These are phyloP conservation scores for Exsudoporus frostii DNA, from an alignment of 768 basidiomycete genomes.

Conservation along the genomic window DNA sequence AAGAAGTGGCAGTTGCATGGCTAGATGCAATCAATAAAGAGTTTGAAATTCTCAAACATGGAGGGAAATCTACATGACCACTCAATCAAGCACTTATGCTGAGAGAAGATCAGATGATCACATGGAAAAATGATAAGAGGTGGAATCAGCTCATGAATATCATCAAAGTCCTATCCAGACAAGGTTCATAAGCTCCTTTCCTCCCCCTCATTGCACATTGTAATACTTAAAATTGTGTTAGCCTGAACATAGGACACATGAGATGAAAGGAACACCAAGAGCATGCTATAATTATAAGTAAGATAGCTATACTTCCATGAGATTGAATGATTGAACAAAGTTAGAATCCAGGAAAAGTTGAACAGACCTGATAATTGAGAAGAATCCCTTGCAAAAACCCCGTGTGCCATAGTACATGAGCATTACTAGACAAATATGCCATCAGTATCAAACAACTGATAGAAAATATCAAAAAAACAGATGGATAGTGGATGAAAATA, in stretches of 20 bases:
- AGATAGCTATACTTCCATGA: slow-evolving; percentile 2
- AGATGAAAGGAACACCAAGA: not conserved
- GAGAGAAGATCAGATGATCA: slow-evolving; percentile 47
- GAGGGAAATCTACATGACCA: slow-evolving; percentile 29
- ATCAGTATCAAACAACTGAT: not conserved
- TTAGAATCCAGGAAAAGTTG: not conserved
- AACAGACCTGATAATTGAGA: not conserved
- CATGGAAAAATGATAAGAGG: slow-evolving; percentile 51
- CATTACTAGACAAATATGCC: not conserved
- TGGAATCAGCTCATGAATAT: slow-evolving; percentile 52
- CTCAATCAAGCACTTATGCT: slow-evolving; percentile 47
- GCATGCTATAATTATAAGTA: slow-evolving; percentile 5
- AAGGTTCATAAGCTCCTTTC: slow-evolving; percentile 5
- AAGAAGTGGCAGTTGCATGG: slow-evolving; percentile 52
- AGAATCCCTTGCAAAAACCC: not conserved
- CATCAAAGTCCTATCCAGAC: slow-evolving; percentile 28
- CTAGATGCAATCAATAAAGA: slow-evolving; percentile 48
- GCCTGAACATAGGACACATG: not conserved
- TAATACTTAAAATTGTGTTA: not conserved
- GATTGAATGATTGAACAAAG: not conserved
- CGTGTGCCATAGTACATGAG: not conserved
- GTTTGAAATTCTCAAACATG: slow-evolving; percentile 38
- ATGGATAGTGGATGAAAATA: not conserved
- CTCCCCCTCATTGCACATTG: not conserved
- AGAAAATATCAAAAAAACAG: not conserved